Conservation (phyloP, 164 flowering plant species). For the Vitis riparia region DNA sequence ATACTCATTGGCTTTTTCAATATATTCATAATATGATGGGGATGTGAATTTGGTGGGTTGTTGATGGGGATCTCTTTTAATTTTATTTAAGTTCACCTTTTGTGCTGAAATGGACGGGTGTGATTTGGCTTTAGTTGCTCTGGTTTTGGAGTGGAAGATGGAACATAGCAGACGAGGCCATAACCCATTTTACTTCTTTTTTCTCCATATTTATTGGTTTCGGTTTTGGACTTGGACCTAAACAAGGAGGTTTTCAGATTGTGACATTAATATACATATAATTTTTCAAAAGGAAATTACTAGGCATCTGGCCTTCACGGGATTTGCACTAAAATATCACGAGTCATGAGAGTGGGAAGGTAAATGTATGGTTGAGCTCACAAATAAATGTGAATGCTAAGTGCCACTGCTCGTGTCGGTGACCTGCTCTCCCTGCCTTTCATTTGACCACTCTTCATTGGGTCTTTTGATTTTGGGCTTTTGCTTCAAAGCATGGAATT, state of each 20-base stretch:
- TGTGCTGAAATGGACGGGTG: conserved; percentile 10
- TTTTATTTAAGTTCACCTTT: not conserved
- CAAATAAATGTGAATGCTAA: not conserved
- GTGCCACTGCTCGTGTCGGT: no score
- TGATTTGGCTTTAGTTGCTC: conserved; percentile 22
- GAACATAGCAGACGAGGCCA: not conserved
- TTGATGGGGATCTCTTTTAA: conserved; percentile 5
- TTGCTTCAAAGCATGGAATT: no score
- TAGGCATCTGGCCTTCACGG: not conserved
- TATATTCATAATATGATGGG: not conserved
- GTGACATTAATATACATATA: not conserved
- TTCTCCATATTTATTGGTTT: conserved; percentile 5
- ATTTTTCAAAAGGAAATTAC: no score
- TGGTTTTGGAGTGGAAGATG: not conserved
- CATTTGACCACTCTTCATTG: no score
- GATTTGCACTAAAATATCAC: conserved; percentile 3
- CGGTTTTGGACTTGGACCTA: conserved; percentile 6
- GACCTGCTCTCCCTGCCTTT: no score
- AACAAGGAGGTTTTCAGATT: conserved; percentile 8
- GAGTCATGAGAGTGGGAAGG: conserved; percentile 1
- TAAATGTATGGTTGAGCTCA: not conserved
- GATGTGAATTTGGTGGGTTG: conserved; percentile 12
- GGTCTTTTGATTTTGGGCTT: no score
- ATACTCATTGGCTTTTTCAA: no score
- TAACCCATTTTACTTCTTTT: not conserved